Base-by-base conservation (phyloP, 768 basidiomycete species). In the Candolleomyces eurysporus region DNA sequence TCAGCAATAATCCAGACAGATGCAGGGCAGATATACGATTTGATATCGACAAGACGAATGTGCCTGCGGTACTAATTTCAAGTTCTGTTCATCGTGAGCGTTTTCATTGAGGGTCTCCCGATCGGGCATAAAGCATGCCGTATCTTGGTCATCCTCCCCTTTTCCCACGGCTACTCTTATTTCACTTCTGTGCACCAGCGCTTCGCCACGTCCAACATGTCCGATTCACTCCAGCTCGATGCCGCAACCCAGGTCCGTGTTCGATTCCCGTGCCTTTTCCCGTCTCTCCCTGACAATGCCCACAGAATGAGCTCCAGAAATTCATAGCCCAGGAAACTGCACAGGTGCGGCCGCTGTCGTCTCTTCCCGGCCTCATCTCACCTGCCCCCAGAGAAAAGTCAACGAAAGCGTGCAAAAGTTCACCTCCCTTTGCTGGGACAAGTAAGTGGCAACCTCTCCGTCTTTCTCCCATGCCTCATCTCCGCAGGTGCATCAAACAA, bases 391-490 rank as follows among this genome's bases (percentile, higher is more conserved):
- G 94, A 91, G 89, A 78, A 95, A 97, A 73, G 84, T 97, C 16
- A 56, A 56, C 40, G 54, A 56, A 21, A 78, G 83, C 31, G 87
- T 95, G 48, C 93, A 94, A 63, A 84, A 79, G 54, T 82, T 95
- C 65, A 95, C 94, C 17, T 83, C 83, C 68, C 86, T 87, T 76
- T 95, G 94, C 73, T 96, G 94, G 92, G 91, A 94, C 79, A 94
- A 96, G 93, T 95, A 68, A 72, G 85, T 79, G 55, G n/a, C 59
- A 61, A 56, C 36, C 54, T 54, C 59, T 50, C 50, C 43, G 30
- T n/a, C 36, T 31, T 39, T n/a, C 22, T 26, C 22, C 19, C 21
- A 17, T 45, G 21, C 14, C 19, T 56, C 54, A 40, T 43, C 61
- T 48, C 36, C 59, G 31, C 64, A 94, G 93, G 72, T 96, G 94